Base-by-base conservation (phyloP, 2,329 filamentous ascomycete genomes). In the Pseudonectria foliicola region DNA sequence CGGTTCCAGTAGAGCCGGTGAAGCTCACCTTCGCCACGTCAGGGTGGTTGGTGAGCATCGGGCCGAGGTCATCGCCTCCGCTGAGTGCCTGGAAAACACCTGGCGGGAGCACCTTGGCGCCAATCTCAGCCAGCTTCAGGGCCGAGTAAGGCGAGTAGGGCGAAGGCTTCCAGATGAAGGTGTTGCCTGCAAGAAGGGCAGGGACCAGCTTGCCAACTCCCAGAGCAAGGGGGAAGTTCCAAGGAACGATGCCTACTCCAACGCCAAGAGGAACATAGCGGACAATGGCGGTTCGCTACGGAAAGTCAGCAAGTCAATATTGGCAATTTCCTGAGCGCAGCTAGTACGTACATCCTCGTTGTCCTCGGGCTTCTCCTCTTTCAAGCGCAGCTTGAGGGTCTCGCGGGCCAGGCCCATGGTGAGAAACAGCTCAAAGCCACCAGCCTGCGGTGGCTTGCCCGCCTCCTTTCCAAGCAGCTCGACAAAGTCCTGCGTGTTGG, bases 11-110 rank as follows among this genome's bases (percentile, higher is more conserved):
- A 11, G 72, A 77, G 7, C 77, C 76, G 0, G 77, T 81, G 59
- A 82, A 81, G 50, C 63, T 67, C 56, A 82, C 70, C 63, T 77
- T 80, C 39, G 68, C 65, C 35, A 81, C 67, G 27, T 63, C 72
- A 0, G 74, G 72, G 49, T 82, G 77, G 11, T 50, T 52, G 0
- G 74, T 77, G 39, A 82, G 57, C 65, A 64, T 66, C 2, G 71
- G 73, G 6, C 77, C 77, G 10, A 82, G 68, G 37, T 67, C 60
- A 43, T 81, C 76, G 32, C 74, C 72, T 11, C 77, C 77, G 35
- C 70, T 73, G 2, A 82, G 56, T 1, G 64, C 70, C 49, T 81
- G 77, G 7, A 82, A 53, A 13, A 83, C 74, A 26, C 78, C 79
- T 0, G 73, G 70, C 1, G 77, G 76, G 46, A 81, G 73, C 53